Evolutionary conservation across 306 rosid species (phyloP).

Genomic region (Glycine latifolia): DNA sequence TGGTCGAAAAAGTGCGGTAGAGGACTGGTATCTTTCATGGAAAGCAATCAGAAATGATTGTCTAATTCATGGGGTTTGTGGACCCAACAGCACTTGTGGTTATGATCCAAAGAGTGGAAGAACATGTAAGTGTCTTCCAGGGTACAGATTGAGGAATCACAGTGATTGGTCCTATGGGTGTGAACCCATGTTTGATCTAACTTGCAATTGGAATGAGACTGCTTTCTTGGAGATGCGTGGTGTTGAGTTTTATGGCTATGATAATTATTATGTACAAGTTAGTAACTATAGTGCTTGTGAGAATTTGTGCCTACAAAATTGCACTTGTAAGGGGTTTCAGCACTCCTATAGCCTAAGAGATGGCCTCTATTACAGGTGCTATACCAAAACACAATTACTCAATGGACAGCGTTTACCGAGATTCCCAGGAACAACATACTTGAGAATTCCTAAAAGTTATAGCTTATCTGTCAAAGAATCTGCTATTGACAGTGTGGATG

Average conservation of each 20-base stretch:
- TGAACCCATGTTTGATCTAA: constrained; percentile 43
- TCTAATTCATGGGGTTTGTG: constrained; percentile 48
- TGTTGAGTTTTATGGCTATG: constrained; percentile 53
- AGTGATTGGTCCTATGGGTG: constrained; percentile 60
- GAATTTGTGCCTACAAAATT: constrained; percentile 37
- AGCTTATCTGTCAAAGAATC: not conserved
- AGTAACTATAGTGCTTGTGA: constrained; percentile 38
- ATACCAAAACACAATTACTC: constrained; percentile 38
- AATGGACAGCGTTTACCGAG: constrained; percentile 41
- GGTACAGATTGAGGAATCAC: constrained; percentile 30
- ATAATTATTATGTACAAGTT: not conserved
- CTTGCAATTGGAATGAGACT: constrained; percentile 35
- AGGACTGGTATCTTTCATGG: constrained; percentile 51
- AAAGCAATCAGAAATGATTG: constrained; percentile 29
- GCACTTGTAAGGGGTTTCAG: constrained; percentile 48
- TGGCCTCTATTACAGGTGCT: constrained; percentile 14
- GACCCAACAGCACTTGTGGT: constrained; percentile 45
- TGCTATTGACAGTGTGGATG: not conserved
- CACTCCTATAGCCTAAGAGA: not conserved
- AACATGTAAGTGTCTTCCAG: constrained; percentile 35
- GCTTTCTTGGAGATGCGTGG: constrained; percentile 5
- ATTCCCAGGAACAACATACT: constrained; percentile 2
- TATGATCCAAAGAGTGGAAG: constrained; percentile 23
- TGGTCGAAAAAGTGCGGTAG: not conserved
- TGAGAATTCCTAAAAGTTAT: constrained; percentile 45